Evolutionary conservation across 768 basidiomycete species (phyloP), one percentile per base, ranked within the genome.

Genomic region (Crassisporium funariophilum): DNA sequence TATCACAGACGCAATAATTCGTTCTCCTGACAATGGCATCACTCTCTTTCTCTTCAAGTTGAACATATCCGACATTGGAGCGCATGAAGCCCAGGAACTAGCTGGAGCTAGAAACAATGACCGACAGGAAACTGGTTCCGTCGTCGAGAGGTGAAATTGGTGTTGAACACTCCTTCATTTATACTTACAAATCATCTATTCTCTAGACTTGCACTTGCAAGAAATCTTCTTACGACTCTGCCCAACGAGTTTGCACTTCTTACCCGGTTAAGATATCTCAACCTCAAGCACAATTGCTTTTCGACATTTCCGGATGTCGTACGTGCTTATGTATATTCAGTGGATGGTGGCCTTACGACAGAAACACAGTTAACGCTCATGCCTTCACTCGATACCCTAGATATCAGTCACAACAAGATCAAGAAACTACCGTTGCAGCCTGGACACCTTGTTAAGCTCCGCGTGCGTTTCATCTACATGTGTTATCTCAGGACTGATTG

Each of bases 401-500:
- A 99, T 65, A 78, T 99, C 34, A 94, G 91, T 54, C 84, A 90
- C 54, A 99, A 99, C 71, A 91, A 86, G 68, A 81, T 99, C 56
- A 84, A 79, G 62, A 71, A 75, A 39, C 71, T 98, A 16, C 97
- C 97, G 9, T 68, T 79, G 4, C 77, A 84, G 50, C 88, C 94
- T 13, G 94, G 94, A 5, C 78, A 83, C 5, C 77, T 99, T 31
- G 66, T 78, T 40, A 79, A 86, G 47, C 82, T 99, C 50, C 79
- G 83, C 53, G 91, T 90, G 46, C 6, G 50, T 43, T 34, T n/a
- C 9, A 37, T 36, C 6, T 48, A 12, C n/a, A 20, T 22, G 10
- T 19, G 15, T 35, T 15, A 8, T n/a, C 21, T 22, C 25, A 4
- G 10, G 17, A 33, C 23, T 10, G 5, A 16, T 22, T 31, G 17